Evolutionary conservation across 2,329 filamentous ascomycete species (phyloP).

Genomic region (Sporothrix phasma): DNA sequence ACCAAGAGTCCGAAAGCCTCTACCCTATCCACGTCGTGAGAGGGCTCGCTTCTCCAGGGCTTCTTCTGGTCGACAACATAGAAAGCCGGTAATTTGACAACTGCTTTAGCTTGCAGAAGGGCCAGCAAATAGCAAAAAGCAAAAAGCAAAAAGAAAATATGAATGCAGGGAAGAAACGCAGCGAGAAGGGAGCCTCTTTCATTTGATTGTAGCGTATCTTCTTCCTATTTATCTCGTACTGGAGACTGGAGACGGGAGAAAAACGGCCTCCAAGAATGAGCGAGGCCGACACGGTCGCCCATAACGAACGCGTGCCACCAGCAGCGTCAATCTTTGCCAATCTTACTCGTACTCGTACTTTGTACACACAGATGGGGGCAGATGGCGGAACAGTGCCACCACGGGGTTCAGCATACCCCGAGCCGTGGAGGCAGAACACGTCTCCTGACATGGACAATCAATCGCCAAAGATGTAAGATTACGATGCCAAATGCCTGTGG

Average conservation of each 20-base stretch:
- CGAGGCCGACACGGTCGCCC: not conserved
- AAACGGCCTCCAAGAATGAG: not conserved
- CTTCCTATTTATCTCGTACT: too few relatives aligned
- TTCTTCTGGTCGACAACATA: not conserved
- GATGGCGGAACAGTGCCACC: not conserved
- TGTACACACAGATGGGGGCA: too few relatives aligned
- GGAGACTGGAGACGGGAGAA: too few relatives aligned
- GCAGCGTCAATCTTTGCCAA: too few relatives aligned
- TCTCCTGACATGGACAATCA: too few relatives aligned
- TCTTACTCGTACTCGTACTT: too few relatives aligned
- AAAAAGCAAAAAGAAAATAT: not conserved
- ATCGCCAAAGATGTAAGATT: not conserved
- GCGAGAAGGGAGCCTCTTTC: too few relatives aligned
- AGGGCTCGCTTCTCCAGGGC: not conserved
- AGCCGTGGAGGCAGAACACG: not conserved
- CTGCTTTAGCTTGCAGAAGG: too few relatives aligned
- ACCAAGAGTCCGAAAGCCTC: not conserved
- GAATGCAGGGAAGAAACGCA: not conserved
- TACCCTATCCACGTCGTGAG: too few relatives aligned
- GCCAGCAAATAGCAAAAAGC: too few relatives aligned
- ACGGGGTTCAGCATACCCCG: not conserved
- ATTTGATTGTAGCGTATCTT: too few relatives aligned
- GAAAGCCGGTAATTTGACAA: not conserved
- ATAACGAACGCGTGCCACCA: not conserved
- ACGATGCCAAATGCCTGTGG: not conserved